Percentiles rank a stretch among this genome's conserved stretches.
Evolutionary conservation across 2,329 filamentous ascomycete species (phyloP).

Genomic region (Juglanconis sp.): DNA sequence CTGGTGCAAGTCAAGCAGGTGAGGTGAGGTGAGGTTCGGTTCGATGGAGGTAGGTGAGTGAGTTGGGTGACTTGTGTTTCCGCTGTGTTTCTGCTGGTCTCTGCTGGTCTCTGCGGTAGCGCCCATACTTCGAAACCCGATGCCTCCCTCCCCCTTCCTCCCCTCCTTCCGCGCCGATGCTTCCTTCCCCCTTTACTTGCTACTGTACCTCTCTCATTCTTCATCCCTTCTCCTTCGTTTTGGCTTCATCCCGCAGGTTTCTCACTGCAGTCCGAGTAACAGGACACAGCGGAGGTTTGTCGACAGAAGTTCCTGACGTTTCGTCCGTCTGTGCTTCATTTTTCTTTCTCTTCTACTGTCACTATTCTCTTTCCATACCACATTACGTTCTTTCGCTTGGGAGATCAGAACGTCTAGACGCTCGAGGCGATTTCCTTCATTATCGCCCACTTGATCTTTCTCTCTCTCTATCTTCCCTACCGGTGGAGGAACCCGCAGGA

Average conservation of each 20-base stretch:
- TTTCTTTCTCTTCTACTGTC: neutral
- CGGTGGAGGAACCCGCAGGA: slow-evolving; percentile 17
- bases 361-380: neutral
- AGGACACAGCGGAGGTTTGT: too few species aligned
- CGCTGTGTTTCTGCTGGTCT: slow-evolving; percentile 18
- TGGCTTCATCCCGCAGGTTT: slow-evolving; percentile 8
- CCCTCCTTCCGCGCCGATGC: neutral
- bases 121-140: neutral
- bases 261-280: neutral
- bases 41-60: neutral
- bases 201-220: neutral
- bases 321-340: neutral
- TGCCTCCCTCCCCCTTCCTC: neutral
- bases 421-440: neutral
- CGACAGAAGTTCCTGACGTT: neutral
- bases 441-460: too few species aligned
- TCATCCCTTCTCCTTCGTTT: slow-evolving; percentile 15
- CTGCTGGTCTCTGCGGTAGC: slow-evolving; percentile 15
- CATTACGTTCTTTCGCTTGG: slow-evolving; percentile 1
- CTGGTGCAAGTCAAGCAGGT: neutral
- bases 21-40: too few species aligned
- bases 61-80: slow-evolving; percentile 15
- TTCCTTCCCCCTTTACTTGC: neutral
- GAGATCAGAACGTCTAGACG: neutral
- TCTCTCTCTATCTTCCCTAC: slow-evolving; percentile 1